Base-by-base conservation (phyloP, 225 moss, liverwort and hornwort genomes). In the Physcomitrium patens region DNA sequence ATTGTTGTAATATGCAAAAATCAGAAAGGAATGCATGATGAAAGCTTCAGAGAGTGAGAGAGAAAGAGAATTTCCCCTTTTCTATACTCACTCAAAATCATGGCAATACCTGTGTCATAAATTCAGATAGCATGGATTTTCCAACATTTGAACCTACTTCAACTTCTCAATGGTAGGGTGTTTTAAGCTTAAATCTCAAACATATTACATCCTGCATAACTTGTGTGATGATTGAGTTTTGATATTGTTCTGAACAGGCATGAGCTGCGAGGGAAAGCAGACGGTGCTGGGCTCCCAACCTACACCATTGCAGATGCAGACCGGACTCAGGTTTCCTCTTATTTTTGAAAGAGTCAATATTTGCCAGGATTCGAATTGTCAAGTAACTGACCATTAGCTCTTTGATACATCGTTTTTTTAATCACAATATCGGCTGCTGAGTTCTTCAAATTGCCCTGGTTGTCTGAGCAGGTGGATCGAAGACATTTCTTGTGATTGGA, bases 1-100 rank as follows among this genome's bases (percentile, higher is more conserved):
- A 99, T 99, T 62, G 97, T 99, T 67, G 93, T 99, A 20, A 95
- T 93, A 20, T 99, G 97, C 90, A 95, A 85, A 72, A 93, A 81
- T 83, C 95, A 95, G 73, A 88, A 91, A 67, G 95, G 95, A 74
- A 89, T 99, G 92, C 92, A 84, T 65, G 91, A 65, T 12, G 12
- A 5, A 14, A 27, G 45, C 58, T 51, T 14, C 47, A 11, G 42
- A 54, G 24, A 26, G 69, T 50, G 20, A 31, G 51, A 16, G 42
- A 54, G 24, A 26, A 65, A 56, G 20, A 31, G 51, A 16, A 10
- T 28, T 9, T 27, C 22, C 20, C 48, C 14, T 43, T 43, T n/a
- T 27, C 6, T 45, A 18, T 68, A 12, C 31, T 23, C 23, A 65
- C 13, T 49, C 9, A 46, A 20, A 65, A 37, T 37, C 7, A 48